These are phyloP conservation scores for Stylonectria norvegica DNA, from an alignment of 2,329 filamentous ascomycete genomes.

Conservation along the genomic window DNA sequence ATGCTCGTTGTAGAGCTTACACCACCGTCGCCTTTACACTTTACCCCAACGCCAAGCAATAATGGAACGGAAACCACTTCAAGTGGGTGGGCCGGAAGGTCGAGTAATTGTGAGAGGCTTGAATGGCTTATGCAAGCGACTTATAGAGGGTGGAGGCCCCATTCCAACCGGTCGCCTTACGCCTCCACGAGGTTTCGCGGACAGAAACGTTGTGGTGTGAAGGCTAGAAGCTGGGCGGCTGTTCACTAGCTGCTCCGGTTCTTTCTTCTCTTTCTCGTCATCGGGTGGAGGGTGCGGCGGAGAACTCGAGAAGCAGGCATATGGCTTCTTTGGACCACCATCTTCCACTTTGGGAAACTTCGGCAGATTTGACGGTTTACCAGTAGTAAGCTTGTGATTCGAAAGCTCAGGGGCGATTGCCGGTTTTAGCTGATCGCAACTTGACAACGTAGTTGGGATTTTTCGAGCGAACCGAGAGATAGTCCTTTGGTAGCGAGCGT, in stretches of 20 bases:
- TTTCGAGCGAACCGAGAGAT: constrained; percentile 19
- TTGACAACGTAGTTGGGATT: constrained; percentile 3
- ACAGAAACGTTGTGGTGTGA: constrained; percentile 50
- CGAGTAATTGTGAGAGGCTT: constrained; percentile 54
- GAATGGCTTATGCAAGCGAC: constrained; percentile 52
- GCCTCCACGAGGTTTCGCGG: constrained; percentile 34
- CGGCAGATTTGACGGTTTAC: constrained; percentile 35
- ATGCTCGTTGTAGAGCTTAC: constrained; percentile 1
- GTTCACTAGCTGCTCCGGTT: constrained; percentile 19
- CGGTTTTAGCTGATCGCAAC: constrained; percentile 11
- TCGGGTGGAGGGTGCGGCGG: constrained; percentile 36
- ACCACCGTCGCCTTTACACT: not conserved
- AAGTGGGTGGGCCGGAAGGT: constrained; percentile 23
- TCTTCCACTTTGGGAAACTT: constrained; percentile 24
- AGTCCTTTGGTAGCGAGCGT: constrained; percentile 27
- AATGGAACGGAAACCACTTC: too few relatives aligned
- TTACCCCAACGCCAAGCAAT: not conserved
- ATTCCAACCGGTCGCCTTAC: constrained; percentile 45
- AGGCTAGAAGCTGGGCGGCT: constrained; percentile 41
- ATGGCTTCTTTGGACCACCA: constrained; percentile 40
- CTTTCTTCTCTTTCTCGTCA: constrained; percentile 19
- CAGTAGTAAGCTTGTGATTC: constrained; percentile 42
- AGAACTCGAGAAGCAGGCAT: constrained; percentile 58
- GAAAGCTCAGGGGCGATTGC: constrained; percentile 30
- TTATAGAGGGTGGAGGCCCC: constrained; percentile 46